A percentile compares a stretch with the other conserved stretches of the same genome.
Conservation (phyloP, 176 grass and related monocot genomes). For the Elymus sibiricus region DNA sequence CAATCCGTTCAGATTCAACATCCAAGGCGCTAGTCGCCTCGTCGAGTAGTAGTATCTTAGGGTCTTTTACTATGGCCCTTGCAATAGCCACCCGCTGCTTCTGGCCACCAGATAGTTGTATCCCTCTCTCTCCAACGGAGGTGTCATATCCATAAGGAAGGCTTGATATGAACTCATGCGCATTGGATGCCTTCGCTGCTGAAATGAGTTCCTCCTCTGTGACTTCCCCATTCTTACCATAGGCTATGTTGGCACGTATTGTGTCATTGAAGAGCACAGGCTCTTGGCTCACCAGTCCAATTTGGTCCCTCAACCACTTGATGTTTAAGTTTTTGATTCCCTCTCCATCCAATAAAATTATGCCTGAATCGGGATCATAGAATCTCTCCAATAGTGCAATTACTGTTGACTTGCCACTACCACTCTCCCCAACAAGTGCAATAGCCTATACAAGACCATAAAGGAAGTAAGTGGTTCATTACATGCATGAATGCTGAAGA, state of each 20-base stretch:
- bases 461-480: neutral
- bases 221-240: constrained; percentile 50
- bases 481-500: neutral
- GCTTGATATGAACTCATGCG: constrained; percentile 67
- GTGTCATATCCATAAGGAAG: constrained; percentile 64
- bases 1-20: no score
- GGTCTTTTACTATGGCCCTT: no score
- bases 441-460: constrained; percentile 28
- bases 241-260: constrained; percentile 67
- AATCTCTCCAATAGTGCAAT: constrained; percentile 69
- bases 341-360: constrained; percentile 45
- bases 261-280: constrained; percentile 67
- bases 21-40: no score
- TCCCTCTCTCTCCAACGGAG: constrained; percentile 33
- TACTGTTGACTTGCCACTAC: constrained; percentile 64
- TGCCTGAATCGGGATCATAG: constrained; percentile 58
- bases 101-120: no score
- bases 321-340: constrained; percentile 55
- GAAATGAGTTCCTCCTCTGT: constrained; percentile 54
- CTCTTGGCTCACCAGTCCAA: constrained; percentile 65
- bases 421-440: constrained; percentile 72
- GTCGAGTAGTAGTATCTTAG: no score
- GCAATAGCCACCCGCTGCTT: no score
- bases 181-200: constrained; percentile 52
- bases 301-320: constrained; percentile 61